Base-by-base conservation (phyloP, 495 filamentous ascomycete genomes). In the Penicillium manginii region DNA sequence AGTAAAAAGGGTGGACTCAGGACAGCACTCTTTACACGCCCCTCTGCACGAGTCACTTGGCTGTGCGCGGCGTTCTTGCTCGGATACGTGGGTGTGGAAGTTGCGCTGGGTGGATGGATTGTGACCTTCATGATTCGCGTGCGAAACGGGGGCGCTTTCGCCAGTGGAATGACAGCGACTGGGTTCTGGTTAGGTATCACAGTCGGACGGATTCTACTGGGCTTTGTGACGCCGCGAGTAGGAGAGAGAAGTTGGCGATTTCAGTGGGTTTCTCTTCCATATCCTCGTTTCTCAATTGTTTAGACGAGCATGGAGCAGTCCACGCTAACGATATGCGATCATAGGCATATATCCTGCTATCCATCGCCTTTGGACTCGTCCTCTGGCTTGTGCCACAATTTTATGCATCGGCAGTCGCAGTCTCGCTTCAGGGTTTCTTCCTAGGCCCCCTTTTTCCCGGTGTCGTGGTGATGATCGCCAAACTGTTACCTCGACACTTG, bases 21-120 rank as follows among this genome's bases (percentile, higher is more conserved):
- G 23, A 76, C 84, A 60, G 86, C 86, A 0, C 71, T 90, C 1
- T 75, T 81, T 29, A 77, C 74, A 39, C 67, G 62, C 19, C 78
- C 66, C 48, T 76, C 59, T 51, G 81, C 65, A 35, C 58, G 71
- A 8, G 82, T 94, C 3, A 88, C 88, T 23, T 97, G 91, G 91
- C 71, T 94, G 21, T 84, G 85, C 35, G 83, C 92, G 9, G 43
- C 89, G 15, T 96, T 96, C 73, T 73, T 94, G 37, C 78, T 96
- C 3, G 83, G 83, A 39, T 96, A 94, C 64, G 90, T 94, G 11
- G 92, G 92, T 42, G 75, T 87, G n/a, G 92, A 97, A 69, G 92
- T 97, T 19, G 86, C 88, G 0, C 80, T 96, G 1, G 91, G 91
- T 31, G 86, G 86, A 9, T 89, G 86, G 86, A 83, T 88, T 58